A percentile compares a stretch with the other conserved stretches of the same genome.
phyloP scores from a whole-genome alignment of 179 eudicot genomes.

The Spinacia oleracea region DNA sequence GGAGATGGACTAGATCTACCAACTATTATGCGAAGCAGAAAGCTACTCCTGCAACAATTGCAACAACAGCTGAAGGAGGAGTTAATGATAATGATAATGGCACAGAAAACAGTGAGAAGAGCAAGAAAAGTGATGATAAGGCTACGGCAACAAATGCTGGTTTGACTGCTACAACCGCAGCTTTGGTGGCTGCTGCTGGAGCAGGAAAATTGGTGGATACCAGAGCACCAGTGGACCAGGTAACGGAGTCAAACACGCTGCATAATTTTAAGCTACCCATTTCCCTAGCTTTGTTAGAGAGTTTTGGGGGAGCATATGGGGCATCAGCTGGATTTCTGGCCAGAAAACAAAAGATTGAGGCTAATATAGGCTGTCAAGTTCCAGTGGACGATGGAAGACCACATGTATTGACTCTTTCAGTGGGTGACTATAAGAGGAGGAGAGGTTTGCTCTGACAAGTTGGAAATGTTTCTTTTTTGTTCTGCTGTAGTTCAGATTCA shows the following conservation, averaged over 20 bases:
- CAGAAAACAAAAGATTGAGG: conserved; percentile 80
- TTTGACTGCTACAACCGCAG: conserved; percentile 54
- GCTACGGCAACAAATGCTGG: conserved; percentile 30
- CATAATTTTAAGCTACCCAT: conserved; percentile 77
- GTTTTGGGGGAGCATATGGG: conserved; percentile 70
- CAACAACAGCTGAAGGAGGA: conserved; percentile 21
- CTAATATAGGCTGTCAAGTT: conserved; percentile 66
- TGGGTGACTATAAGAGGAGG: conserved; percentile 89
- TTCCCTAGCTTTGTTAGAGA: conserved; percentile 59
- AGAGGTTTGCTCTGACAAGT: conserved; percentile 82
- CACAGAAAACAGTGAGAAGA: neutral
- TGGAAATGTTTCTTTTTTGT: no score
- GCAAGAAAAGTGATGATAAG: conserved; percentile 6
- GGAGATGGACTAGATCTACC: conserved; percentile 93
- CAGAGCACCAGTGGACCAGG: conserved; percentile 72
- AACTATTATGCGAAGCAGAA: conserved; percentile 64
- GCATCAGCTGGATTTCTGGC: conserved; percentile 72
- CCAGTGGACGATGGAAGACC: conserved; percentile 76
- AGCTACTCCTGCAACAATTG: conserved; percentile 28
- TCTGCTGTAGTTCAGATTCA: neutral
- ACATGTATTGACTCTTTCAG: conserved; percentile 73
- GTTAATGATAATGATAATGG: neutral
- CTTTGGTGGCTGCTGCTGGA: conserved; percentile 73
- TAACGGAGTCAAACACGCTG: conserved; percentile 64
- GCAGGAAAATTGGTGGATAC: conserved; percentile 91